Evolutionary conservation across 495 filamentous ascomycete species (phyloP), one percentile per base, ranked within the genome.

Genomic region (Bacidia gigantensis): DNA sequence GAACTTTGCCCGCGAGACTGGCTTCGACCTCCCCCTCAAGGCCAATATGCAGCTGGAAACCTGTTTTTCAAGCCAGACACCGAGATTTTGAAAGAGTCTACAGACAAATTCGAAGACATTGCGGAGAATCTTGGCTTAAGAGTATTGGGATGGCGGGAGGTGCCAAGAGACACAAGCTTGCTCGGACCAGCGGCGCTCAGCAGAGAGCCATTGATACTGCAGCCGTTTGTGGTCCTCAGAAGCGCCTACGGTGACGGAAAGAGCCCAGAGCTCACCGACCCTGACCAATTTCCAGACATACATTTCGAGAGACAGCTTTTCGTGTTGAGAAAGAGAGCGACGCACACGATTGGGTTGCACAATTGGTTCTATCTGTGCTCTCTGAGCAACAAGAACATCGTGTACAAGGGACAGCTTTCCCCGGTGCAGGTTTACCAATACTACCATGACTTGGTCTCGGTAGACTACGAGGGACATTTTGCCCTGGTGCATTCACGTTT

Each of bases 281-380:
- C 78, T 23, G 80, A 87, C 51, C 66, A 76, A 55, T 96, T 90
- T 67, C 85, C 96, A 67, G 82, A 87, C 62, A 77, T 77, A 59
- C 76, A 77, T 35, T 99, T 99, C 66, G 93, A 97, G 67, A 76
- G 84, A 45, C 92, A 99, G 67, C 76, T 99, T 40, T 99, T 90
- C 64, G 75, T 99, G 50, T 76, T 99, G 49, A 83, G 92, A 55
- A 99, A 99, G 79, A 82, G 88, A 57, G 84, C 87, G 20, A 96
- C 89, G 10, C 89, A 95, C 68, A 81, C 86, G 54, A 90, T 96
- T 64, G 92, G 93, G 41, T 75, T 96, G 18, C 87, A 92, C 67
- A 97, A 96, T 65, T 99, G 92, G 92, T 99, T 96, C 75, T 99
- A 99, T 65, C 72, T 97, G 42, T 97, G 89, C 76, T 96, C 90